phyloP scores from a whole-genome alignment of 2,329 filamentous ascomycete species.

The Herpotrichia juniperi region DNA sequence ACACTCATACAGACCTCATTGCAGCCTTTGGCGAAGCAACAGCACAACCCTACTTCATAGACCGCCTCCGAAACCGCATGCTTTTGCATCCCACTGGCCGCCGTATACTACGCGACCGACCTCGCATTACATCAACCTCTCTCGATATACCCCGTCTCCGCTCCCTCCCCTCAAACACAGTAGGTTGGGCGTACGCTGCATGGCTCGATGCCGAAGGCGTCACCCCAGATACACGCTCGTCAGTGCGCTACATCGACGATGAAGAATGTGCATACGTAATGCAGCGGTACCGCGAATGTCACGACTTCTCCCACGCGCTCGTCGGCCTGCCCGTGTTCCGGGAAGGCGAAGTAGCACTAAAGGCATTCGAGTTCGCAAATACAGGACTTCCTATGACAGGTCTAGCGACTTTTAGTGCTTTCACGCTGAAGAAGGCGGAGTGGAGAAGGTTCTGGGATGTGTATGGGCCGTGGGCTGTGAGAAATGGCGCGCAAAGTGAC shows the following conservation, averaged over 20 bases:
- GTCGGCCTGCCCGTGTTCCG: conserved; percentile 88
- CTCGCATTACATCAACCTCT: conserved; percentile 79
- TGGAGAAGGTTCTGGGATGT: conserved; percentile 71
- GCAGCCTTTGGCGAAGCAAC: conserved; percentile 94
- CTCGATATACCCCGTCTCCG: conserved; percentile 74
- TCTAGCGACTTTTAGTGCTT: conserved; percentile 75
- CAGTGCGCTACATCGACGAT: conserved; percentile 90
- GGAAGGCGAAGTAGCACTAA: conserved; percentile 97
- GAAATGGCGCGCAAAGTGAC: conserved; percentile 76
- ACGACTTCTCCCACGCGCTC: conserved; percentile 97
- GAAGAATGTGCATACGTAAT: conserved; percentile 97
- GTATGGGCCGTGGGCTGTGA: conserved; percentile 89
- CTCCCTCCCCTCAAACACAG: conserved; percentile 70
- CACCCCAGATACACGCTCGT: conserved; percentile 82
- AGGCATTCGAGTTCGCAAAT: conserved; percentile 97
- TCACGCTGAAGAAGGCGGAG: conserved; percentile 68
- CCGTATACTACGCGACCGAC: conserved; percentile 87
- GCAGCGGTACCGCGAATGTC: conserved; percentile 95
- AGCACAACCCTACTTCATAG: conserved; percentile 92
- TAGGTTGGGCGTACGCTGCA: conserved; percentile 81
- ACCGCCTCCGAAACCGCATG: conserved; percentile 91
- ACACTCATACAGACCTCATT: conserved; percentile 74
- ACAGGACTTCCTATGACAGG: conserved; percentile 95
- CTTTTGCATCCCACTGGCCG: conserved; percentile 82
- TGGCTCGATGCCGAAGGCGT: conserved; percentile 97